phyloP scores from a whole-genome alignment of 1,284 basidiomycete genomes.

The Gymnopus androsaceus region DNA sequence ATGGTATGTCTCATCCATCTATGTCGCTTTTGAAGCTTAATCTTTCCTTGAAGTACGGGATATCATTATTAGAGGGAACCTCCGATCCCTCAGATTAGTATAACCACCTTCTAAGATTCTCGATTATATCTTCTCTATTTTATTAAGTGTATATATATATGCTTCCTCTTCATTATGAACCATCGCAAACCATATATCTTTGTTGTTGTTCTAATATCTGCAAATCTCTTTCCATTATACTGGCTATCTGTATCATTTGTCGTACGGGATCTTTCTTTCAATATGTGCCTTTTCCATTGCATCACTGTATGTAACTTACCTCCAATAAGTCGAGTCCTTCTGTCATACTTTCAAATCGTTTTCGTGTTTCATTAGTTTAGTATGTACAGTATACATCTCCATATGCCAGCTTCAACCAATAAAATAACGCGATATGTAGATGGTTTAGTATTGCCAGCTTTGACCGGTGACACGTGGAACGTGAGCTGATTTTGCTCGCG shows the following conservation, averaged over 20 bases:
- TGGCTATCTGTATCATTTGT: no score
- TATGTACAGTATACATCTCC: no score
- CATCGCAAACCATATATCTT: background rate
- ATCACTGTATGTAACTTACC: no score
- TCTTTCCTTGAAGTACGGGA: constrained; percentile 48
- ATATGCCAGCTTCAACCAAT: no score
- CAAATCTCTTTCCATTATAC: background rate
- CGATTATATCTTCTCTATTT: background rate
- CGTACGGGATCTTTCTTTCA: no score
- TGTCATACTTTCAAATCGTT: no score
- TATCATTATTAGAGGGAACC: constrained; percentile 61
- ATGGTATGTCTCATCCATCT: constrained; percentile 35
- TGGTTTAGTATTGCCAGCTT: background rate
- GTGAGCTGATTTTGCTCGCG: background rate
- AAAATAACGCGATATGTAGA: no score
- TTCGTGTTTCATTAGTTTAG: no score
- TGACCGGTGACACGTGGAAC: background rate
- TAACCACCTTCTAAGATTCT: constrained; percentile 19
- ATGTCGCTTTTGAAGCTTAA: background rate
- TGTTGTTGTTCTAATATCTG: background rate
- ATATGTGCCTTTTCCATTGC: no score
- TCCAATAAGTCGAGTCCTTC: no score
- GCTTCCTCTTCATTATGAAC: background rate
- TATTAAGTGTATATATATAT: background rate
- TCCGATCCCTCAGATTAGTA: constrained; percentile 57